Evolutionary conservation across 768 basidiomycete species (phyloP).

Genomic region (Termitomyces titanicus): DNA sequence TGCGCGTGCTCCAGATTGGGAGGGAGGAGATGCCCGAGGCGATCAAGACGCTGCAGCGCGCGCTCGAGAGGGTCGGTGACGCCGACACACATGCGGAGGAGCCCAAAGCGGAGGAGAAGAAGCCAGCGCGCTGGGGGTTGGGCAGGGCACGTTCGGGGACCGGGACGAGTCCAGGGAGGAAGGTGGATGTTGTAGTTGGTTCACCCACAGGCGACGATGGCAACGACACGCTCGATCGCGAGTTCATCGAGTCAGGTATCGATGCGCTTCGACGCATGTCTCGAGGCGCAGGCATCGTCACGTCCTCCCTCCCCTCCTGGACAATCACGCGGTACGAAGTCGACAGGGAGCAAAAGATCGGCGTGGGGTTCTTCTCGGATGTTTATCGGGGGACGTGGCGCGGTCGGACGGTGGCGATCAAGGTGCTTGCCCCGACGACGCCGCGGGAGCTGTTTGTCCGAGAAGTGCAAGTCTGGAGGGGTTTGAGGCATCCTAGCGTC

Average conservation of each 20-base stretch:
- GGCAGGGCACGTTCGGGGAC: not conserved
- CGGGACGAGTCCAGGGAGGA: not conserved
- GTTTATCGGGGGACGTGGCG: conserved; percentile 80
- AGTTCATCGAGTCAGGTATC: conserved; percentile 71
- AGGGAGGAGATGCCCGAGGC: conserved; percentile 76
- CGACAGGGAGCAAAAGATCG: conserved; percentile 64
- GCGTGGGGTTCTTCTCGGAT: conserved; percentile 71
- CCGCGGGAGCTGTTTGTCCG: conserved; percentile 63
- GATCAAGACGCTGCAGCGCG: conserved; percentile 74
- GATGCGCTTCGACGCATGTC: conserved; percentile 62
- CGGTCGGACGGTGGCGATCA: conserved; percentile 63
- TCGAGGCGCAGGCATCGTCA: conserved; percentile 11
- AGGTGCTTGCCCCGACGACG: conserved; percentile 61
- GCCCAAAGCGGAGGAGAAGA: not conserved
- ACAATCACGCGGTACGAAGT: conserved; percentile 81
- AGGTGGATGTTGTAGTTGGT: too few species aligned
- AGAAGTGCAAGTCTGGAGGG: conserved; percentile 72
- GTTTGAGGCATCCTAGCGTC: conserved; percentile 64
- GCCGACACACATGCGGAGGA: not conserved
- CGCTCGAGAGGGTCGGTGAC: conserved; percentile 47
- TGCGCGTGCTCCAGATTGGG: conserved; percentile 57
- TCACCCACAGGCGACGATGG: not conserved
- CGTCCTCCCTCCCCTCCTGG: conserved; percentile 56
- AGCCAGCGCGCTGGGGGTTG: not conserved
- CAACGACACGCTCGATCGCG: conserved; percentile 48